Base-by-base conservation (phyloP, 2,329 filamentous ascomycete genomes). In the Xylaria sp. region DNA sequence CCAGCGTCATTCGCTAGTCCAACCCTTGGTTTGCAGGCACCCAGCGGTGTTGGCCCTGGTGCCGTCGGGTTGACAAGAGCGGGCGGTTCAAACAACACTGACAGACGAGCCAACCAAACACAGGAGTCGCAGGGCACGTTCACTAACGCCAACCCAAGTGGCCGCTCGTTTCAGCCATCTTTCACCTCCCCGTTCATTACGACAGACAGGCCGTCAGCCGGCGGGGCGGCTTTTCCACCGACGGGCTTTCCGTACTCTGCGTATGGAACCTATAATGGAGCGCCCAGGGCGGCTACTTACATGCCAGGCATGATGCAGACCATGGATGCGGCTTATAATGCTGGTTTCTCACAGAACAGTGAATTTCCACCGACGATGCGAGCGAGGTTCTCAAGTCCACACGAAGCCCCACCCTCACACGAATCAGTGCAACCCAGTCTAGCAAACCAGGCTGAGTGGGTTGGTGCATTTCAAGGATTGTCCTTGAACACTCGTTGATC, bases 1-100 rank as follows among this genome's bases (percentile, higher is more conserved):
- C 95, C 95, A 7, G 95, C 94, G 4, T 97, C 94, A 0, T 97
- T 98, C 76, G 91, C 91, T 23, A 94, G 89, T 66, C 90, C 91
- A 17, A 88, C 87, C 2, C 82, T 92, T 51, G 90, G 90, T 25
- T 80, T 93, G 21, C 88, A 89, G 74, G 87, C 89, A 2, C 87
- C 89, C 1, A 89, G 87, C 65, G 86, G 86, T 28, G 83, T 90
- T 69, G 86, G 87, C 0, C 87, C 87, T 8, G 89, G 88, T 23
- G 87, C 87, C 23, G 84, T 91, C n/a, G 84, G 83, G 49, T 81
- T 84, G 8, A 81, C 80, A 60, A 79, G 87, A 73, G 76, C 78
- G 49, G 79, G 80, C 60, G 76, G 74, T 17, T 76, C 72, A 46
- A 78, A 76, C 52, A 77, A 78, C 37, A 71, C 80, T 1, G 80